Percentiles rank a stretch among this genome's conserved stretches.
Evolutionary conservation across 371 early-diverging fungal species (phyloP).

Genomic region (Circinella minor): DNA sequence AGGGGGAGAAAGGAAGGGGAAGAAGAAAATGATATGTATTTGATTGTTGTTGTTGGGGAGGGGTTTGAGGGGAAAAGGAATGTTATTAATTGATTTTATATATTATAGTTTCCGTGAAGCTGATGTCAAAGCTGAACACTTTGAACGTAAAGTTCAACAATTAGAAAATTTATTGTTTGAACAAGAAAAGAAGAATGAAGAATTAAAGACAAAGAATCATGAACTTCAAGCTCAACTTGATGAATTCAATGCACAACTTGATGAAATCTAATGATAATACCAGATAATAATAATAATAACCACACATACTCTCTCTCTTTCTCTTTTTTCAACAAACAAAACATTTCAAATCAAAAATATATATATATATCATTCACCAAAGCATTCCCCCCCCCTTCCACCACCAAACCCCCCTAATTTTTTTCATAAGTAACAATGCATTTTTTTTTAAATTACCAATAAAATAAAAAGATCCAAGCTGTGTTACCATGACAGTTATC

Average conservation of each 20-base stretch:
- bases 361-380: neutral
- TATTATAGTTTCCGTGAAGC: constrained; percentile 68
- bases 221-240: constrained; percentile 71
- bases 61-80: too few relatives aligned
- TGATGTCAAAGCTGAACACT: constrained; percentile 82
- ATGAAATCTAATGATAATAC: constrained; percentile 59
- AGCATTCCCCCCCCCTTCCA: neutral
- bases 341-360: neutral
- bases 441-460: too few relatives aligned
- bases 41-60: too few relatives aligned
- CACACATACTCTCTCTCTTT: too few relatives aligned
- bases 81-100: neutral
- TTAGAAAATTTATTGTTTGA: constrained; percentile 63
- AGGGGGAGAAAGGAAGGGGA: too few relatives aligned
- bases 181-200: constrained; percentile 69
- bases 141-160: constrained; percentile 78
- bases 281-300: neutral
- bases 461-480: neutral
- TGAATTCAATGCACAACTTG: constrained; percentile 68
- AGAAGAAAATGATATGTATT: too few relatives aligned
- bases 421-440: too few relatives aligned
- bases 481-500: too few relatives aligned
- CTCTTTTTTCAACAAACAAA: too few relatives aligned
- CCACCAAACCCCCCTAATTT: constrained; percentile 10
- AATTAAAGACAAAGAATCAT: constrained; percentile 60